These are phyloP conservation scores for Forsythia viridissima DNA, from an alignment of 257 asterid genomes.

Conservation along the genomic window DNA sequence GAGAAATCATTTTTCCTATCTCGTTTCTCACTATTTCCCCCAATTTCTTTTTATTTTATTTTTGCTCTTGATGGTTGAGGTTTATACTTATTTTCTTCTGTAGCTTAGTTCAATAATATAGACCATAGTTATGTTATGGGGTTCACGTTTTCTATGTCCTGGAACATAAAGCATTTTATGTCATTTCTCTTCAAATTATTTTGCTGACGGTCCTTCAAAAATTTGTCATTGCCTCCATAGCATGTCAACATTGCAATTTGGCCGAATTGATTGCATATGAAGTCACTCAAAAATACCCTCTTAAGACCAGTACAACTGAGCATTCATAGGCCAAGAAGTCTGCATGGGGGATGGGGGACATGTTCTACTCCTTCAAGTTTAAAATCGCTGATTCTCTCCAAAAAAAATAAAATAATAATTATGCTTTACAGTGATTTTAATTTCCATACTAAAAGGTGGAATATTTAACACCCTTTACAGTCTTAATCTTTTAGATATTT, in stretches of 20 bases:
- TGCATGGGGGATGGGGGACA: background rate
- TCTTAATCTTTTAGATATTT: conserved; percentile 12
- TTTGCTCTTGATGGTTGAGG: background rate
- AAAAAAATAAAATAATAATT: background rate
- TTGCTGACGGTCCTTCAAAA: background rate
- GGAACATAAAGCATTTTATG: background rate
- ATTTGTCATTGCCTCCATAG: background rate
- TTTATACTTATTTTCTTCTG: background rate
- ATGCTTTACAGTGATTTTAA: background rate
- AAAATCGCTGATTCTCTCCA: background rate
- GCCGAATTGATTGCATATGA: background rate
- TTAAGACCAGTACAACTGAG: background rate
- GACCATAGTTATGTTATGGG: background rate
- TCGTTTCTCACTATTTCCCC: background rate
- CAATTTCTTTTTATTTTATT: background rate
- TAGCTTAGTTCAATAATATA: background rate
- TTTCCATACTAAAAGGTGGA: background rate
- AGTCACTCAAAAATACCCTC: background rate
- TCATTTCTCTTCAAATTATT: background rate
- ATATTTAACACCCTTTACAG: background rate
- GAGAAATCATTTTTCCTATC: background rate
- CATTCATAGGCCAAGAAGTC: background rate
- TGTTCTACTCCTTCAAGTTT: background rate
- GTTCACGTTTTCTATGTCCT: background rate
- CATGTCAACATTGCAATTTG: background rate